Base-by-base conservation (phyloP, 2,329 filamentous ascomycete species). In the Juglanconis juglandina region DNA sequence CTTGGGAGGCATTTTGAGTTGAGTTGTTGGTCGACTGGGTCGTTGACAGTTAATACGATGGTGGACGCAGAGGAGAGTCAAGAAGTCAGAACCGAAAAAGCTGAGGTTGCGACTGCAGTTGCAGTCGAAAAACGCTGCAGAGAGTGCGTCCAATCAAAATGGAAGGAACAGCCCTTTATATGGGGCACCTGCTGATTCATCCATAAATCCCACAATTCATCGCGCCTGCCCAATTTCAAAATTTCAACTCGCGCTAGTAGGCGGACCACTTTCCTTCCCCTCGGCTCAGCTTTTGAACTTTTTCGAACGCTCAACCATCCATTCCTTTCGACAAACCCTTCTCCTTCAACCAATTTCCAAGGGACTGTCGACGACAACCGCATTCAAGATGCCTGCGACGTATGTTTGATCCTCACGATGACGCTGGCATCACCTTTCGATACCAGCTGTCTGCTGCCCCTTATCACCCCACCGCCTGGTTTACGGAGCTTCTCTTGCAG, bases 1-100 rank as follows among this genome's bases (percentile, higher is more conserved):
- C 88, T 96, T 96, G 79, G 93, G 93, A 81, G 93, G 83, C 94
- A 98, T 98, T 77, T 81, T 91, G 84, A 79, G 41, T 51, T 65
- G 51, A 56, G 50, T 56, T 61, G 44, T 60, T 65, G 61, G 63
- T 66, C 64, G 57, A 61, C 61, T 63, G 58, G 61, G 61, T 61
- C 61, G 61, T 63, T 63, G 61, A 63, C 61, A 63, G 61, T 63
- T 63, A 63, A 56, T 46, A 42, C 58, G 58, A 42, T 58, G 46
- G 52, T 49, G 54, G 54, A 55, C 51, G 46, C 24, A 24, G 24
- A 24, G 24, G 47, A 34, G 48, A 50, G 54, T 57, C 59, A 54
- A 47, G 37, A 60, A 39, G 42, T 41, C 52, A 37, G 37, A 32
- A 52, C 9, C 9, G 33, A 37, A 37, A 54, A 41, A 24, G 33